Conservation (phyloP, 305 asterid genomes). For the Rubia occidens region DNA sequence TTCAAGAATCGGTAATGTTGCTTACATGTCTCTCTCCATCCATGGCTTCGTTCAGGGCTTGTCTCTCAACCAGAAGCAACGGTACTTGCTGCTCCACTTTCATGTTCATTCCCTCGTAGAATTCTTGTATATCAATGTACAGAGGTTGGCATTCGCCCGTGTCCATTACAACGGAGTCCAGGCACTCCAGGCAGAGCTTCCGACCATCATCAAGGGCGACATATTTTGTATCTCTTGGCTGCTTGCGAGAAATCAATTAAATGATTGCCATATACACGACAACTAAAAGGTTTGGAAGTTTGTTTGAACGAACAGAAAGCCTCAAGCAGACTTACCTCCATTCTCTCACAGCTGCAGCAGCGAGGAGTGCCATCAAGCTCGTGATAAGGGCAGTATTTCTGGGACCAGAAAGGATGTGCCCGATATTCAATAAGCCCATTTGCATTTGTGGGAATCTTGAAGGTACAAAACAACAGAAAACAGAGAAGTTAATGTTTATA, state of each 20-base stretch:
- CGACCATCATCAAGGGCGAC: constrained; percentile 47
- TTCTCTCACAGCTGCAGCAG: constrained; percentile 95
- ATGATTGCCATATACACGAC: background rate
- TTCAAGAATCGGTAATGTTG: constrained; percentile 1
- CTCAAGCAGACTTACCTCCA: constrained; percentile 52
- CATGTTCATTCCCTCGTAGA: constrained; percentile 42
- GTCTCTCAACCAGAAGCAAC: constrained; percentile 46
- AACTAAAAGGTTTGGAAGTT: too few species aligned
- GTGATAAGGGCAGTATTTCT: constrained; percentile 86
- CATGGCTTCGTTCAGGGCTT: constrained; percentile 50
- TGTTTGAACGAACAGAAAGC: background rate
- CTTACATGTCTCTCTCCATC: constrained; percentile 49
- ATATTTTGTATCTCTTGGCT: constrained; percentile 40
- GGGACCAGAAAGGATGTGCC: constrained; percentile 98
- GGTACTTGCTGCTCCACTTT: constrained; percentile 49
- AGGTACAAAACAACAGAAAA: constrained; percentile 9
- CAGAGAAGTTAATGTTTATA: background rate
- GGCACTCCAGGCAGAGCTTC: constrained; percentile 46
- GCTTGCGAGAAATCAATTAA: constrained; percentile 13
- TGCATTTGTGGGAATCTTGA: constrained; percentile 85
- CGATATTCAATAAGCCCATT: constrained; percentile 87
- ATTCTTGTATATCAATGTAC: constrained; percentile 46
- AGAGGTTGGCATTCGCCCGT: constrained; percentile 44
- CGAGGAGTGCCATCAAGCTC: constrained; percentile 97
- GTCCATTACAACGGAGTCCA: constrained; percentile 47